Percentiles rank a stretch among this genome's conserved stretches.
Evolutionary conservation across 805 yeast genomes (phyloP).

Genomic region (Metschnikowia continentalis): DNA sequence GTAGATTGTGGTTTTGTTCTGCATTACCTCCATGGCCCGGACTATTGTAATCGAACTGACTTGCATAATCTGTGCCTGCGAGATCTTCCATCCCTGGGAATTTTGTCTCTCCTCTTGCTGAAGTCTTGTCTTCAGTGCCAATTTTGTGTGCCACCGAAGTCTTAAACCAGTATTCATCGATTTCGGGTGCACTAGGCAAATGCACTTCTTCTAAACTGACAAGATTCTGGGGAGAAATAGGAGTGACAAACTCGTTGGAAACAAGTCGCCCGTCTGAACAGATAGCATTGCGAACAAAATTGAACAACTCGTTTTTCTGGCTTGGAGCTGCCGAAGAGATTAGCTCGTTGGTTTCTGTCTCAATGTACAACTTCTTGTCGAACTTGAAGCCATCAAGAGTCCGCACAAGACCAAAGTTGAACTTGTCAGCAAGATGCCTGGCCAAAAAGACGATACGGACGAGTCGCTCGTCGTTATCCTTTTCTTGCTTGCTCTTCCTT

Average conservation of each 20-base stretch:
- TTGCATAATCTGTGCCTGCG: slow-evolving; percentile 30
- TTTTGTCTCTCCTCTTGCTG: slow-evolving; percentile 20
- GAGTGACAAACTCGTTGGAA: slow-evolving; percentile 37
- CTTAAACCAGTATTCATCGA: slow-evolving; percentile 27
- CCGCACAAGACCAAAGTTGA: slow-evolving; percentile 52
- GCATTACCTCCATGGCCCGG: background rate
- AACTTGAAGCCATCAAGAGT: slow-evolving; percentile 44
- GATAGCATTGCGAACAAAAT: slow-evolving; percentile 31
- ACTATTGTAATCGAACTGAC: slow-evolving; percentile 19
- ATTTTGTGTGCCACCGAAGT: slow-evolving; percentile 9
- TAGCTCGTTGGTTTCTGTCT: slow-evolving; percentile 22
- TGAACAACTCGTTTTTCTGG: slow-evolving; percentile 20
- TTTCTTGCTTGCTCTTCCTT: slow-evolving; percentile 26
- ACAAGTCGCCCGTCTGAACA: slow-evolving; percentile 40
- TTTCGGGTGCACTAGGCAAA: slow-evolving; percentile 16
- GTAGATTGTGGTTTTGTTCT: slow-evolving; percentile 2
- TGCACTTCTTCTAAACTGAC: slow-evolving; percentile 10
- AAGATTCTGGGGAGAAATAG: slow-evolving; percentile 32
- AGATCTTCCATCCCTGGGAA: slow-evolving; percentile 23
- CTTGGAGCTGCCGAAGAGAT: slow-evolving; percentile 17
- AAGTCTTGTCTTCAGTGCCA: slow-evolving; percentile 19
- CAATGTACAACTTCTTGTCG: slow-evolving; percentile 25
- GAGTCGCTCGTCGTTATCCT: slow-evolving; percentile 48
- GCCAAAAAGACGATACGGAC: slow-evolving; percentile 50
- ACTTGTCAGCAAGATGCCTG: slow-evolving; percentile 47